Percentiles rank a stretch among this genome's conserved stretches.
phyloP scores from a whole-genome alignment of 2,329 filamentous ascomycete genomes.

The Claviceps paspali region DNA sequence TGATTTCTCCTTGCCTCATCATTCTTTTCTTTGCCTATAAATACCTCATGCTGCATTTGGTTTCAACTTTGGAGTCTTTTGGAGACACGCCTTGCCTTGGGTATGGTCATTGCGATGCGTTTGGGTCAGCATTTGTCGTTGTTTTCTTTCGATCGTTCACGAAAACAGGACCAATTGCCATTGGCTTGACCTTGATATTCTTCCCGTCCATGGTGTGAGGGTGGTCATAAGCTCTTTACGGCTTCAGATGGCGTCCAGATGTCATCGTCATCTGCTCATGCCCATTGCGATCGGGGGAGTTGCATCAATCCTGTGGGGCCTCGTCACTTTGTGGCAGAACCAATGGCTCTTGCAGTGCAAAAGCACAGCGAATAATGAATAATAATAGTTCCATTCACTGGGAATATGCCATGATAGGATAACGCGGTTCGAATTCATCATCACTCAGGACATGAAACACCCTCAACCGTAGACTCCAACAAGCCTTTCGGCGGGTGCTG shows the following conservation, averaged over 20 bases:
- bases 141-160: no score
- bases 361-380: no score
- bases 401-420: no score
- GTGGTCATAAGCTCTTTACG: no score
- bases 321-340: neutral
- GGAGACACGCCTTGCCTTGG: conserved; percentile 16
- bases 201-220: no score
- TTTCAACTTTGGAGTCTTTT: conserved; percentile 23
- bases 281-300: neutral
- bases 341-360: neutral
- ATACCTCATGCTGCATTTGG: conserved; percentile 11
- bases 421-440: conserved; percentile 4
- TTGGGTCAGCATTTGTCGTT: conserved; percentile 16
- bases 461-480: conserved; percentile 1
- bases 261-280: no score
- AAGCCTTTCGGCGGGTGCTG: neutral
- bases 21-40: no score
- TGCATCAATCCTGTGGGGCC: neutral
- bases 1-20: no score
- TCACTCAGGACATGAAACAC: conserved; percentile 3
- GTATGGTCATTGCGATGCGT: conserved; percentile 14
- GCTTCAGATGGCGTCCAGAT: no score
- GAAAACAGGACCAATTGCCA: conserved; percentile 3
- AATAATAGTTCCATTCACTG: no score
- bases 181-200: neutral